phyloP scores from a whole-genome alignment of 2,329 filamentous ascomycete species.

The Colletotrichum sp. region DNA sequence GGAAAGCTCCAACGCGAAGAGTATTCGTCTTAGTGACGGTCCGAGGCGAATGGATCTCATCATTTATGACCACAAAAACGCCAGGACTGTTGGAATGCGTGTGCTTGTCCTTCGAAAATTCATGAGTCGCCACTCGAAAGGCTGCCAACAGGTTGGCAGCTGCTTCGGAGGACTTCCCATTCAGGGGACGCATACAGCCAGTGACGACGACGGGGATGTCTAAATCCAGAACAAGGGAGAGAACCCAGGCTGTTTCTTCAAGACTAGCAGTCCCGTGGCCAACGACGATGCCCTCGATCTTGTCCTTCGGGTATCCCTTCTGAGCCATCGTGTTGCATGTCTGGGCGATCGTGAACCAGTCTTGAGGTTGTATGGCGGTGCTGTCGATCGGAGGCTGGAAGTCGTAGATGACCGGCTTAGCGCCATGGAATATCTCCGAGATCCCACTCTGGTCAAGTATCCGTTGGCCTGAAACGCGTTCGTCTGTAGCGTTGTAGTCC shows the following conservation, averaged over 20 bases:
- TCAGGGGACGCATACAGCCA: background rate
- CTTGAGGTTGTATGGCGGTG: background rate
- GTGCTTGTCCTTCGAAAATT: background rate
- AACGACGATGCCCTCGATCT: background rate
- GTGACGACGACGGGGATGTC: background rate
- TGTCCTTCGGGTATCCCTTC: background rate
- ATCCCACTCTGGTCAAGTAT: background rate
- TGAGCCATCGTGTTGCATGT: background rate
- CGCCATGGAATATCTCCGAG: background rate
- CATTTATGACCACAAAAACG: background rate
- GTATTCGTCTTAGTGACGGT: conserved; percentile 3
- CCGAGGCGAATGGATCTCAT: conserved; percentile 2
- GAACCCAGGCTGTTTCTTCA: conserved; percentile 1
- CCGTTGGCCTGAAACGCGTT: background rate
- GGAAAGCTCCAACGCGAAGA: background rate
- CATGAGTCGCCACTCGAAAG: background rate
- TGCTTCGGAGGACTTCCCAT: background rate
- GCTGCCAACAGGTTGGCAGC: background rate
- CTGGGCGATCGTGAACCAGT: background rate
- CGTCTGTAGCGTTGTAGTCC: background rate
- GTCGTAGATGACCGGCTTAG: background rate
- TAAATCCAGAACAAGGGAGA: background rate
- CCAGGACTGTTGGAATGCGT: background rate
- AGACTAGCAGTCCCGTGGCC: conserved; percentile 10
- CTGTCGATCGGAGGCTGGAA: background rate